Evolutionary conservation across 1,284 basidiomycete species (phyloP), one percentile per base, ranked within the genome.

Genomic region (Ustilago shanxiensis): DNA sequence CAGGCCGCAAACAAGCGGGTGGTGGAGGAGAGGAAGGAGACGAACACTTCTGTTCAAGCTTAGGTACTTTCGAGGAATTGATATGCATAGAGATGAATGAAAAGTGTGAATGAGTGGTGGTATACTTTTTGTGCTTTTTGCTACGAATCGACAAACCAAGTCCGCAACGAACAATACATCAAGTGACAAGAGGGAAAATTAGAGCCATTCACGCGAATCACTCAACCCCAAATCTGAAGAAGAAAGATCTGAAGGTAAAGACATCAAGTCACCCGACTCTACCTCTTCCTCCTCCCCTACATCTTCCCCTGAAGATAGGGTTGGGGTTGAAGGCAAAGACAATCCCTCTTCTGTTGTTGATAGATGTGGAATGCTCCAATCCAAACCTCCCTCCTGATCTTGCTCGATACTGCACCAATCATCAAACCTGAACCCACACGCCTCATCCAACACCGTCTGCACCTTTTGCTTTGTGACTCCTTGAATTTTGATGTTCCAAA

Each of bases 401-500:
- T 37, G 35, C 35, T 37, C 41, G 13, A 66, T 26, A 4, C 3
- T 29, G 7, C 60, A 65, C 72, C 72, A 74, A 0, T 0, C 24
- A 1, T 44, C 33, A 9, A 59, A 53, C 0, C 44, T 58, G 44
- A 67, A 71, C 35, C 16, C 0, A 64, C 35, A 4, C 13, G n/a
- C 14, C 0, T 16, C 2, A 4, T 24, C 18, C 41, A 71, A 26
- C 45, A 54, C 9, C 18, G 11, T 6, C 14, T 29, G 16, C 6
- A 69, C 54, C 37, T 56, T 49, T 0, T 29, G 28, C 24, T 18
- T 26, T 4, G 16, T 1, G 9, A 31, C 39, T 9, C 51, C 47
- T 3, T 13, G 8, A 11, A 69, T 35, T 1, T 1, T 16, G 0
- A 75, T 58, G 10, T 22, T 65, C 73, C 68, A 76, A 1, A 22